These are phyloP conservation scores for Talaromyces liani DNA, from an alignment of 495 filamentous ascomycete species.

Conservation along the genomic window DNA sequence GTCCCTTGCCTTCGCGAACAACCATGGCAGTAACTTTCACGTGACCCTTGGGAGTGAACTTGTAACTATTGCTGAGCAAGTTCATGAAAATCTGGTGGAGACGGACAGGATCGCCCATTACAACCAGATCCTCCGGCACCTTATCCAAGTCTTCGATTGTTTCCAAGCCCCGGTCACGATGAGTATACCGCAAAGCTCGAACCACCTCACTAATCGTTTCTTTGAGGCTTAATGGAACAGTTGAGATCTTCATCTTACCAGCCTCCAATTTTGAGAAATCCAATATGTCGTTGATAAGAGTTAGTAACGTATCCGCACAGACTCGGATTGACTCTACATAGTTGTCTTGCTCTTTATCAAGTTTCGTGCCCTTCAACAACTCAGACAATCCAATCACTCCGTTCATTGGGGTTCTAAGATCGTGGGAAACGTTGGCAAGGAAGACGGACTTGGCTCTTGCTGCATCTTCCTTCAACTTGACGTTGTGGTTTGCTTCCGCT, in stretches of 20 bases:
- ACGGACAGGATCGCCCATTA: conserved; percentile 82
- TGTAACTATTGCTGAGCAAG: conserved; percentile 85
- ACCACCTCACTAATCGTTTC: conserved; percentile 86
- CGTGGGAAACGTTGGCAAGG: conserved; percentile 86
- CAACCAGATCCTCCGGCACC: conserved; percentile 65
- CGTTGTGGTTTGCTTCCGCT: conserved; percentile 75
- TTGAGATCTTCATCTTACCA: conserved; percentile 90
- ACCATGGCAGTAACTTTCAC: conserved; percentile 71
- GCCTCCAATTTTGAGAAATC: conserved; percentile 93
- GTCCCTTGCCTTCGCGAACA: conserved; percentile 60
- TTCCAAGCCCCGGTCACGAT: conserved; percentile 66
- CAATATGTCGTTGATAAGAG: conserved; percentile 89
- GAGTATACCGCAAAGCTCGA: conserved; percentile 76
- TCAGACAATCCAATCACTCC: conserved; percentile 89
- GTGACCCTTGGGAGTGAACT: conserved; percentile 82
- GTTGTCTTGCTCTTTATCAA: conserved; percentile 76
- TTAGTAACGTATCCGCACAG: conserved; percentile 84
- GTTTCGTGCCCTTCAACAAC: conserved; percentile 66
- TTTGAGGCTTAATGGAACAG: conserved; percentile 74
- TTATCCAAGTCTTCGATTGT: conserved; percentile 61
- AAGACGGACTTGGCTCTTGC: conserved; percentile 88
- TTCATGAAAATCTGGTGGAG: conserved; percentile 93
- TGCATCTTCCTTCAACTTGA: conserved; percentile 84
- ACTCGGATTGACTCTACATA: conserved; percentile 90
- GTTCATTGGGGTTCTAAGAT: conserved; percentile 78